phyloP scores from a whole-genome alignment of 1,284 basidiomycete genomes.

The Apiotrichum sp. region DNA sequence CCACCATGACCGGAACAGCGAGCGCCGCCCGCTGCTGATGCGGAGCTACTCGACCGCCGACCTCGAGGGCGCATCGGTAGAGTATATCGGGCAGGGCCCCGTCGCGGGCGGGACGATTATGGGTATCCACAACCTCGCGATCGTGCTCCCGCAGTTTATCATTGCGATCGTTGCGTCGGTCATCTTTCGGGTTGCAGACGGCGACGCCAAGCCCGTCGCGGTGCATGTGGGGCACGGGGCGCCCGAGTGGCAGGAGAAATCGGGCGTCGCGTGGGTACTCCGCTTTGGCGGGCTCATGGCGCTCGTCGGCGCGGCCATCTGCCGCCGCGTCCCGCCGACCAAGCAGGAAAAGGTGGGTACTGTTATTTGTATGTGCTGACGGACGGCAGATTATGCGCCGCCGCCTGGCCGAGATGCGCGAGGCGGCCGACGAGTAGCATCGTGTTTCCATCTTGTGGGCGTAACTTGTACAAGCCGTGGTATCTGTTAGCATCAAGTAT shows the following conservation, averaged over 20 bases:
- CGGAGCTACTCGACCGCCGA: conserved; percentile 60
- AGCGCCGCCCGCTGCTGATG: conserved; percentile 37
- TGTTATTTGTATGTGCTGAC: neutral
- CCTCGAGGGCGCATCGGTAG: conserved; percentile 46
- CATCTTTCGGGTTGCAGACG: conserved; percentile 78
- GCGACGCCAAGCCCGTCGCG: conserved; percentile 1
- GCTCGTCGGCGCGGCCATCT: conserved; percentile 65
- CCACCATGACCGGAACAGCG: neutral
- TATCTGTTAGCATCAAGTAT: too few species aligned
- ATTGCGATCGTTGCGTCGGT: conserved; percentile 79
- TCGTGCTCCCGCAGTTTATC: conserved; percentile 86
- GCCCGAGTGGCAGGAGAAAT: conserved; percentile 57
- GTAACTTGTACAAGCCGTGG: neutral
- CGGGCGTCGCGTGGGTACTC: conserved; percentile 86
- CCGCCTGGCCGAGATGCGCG: conserved; percentile 69
- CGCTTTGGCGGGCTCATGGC: conserved; percentile 84
- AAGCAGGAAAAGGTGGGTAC: conserved; percentile 64
- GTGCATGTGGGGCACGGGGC: neutral
- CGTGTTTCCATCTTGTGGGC: too few species aligned
- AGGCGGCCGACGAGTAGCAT: conserved; percentile 35
- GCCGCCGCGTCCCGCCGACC: conserved; percentile 74
- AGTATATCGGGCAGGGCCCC: conserved; percentile 52
- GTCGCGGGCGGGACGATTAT: conserved; percentile 88
- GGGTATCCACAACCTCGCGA: conserved; percentile 91
- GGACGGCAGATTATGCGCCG: conserved; percentile 60